Base-by-base conservation (phyloP, 257 asterid genomes). In the Salvia splendens region DNA sequence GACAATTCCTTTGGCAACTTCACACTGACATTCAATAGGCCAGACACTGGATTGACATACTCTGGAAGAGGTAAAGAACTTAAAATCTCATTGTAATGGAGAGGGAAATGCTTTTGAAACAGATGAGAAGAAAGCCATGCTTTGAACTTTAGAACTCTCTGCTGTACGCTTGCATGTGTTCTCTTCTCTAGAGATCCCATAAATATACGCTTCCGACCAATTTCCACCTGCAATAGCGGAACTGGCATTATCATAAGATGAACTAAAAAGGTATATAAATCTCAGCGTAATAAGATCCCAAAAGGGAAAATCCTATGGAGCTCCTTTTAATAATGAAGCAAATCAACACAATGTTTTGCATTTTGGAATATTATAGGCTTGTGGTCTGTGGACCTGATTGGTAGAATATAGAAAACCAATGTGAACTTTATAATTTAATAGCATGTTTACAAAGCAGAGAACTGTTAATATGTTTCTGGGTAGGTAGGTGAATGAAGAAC, bases 11-110 rank as follows among this genome's bases (percentile, higher is more conserved):
- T 75, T 7, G 96, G 93, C 83, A 80, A 74, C 80, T 84, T 91
- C 74, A 79, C 70, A 57, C 93, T 85, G 77, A 94, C 77, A 79
- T 91, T 94, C 78, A 94, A 80, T 78, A 79, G 81, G 78, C 99
- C 98, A 61, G 87, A 86, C 43, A 78, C 67, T 40, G 97, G 96
- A 80, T 87, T 83, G 78, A 82, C 63, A 74, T 91, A 94, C 79
- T 91, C 96, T 67, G 87, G 88, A 67, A 94, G 91, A 12, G 99
- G 99, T 71, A 94, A 80, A 47, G 86, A 74, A 66, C 75, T 81
- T 77, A 87, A 69, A 73, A 89, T 74, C 81, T 87, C 95, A 53
- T 79, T 83, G 78, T 85, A 83, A 79, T 88, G 96, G 56, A 75
- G 72, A 7, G 96, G 97, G 69, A 91, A 94, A 71, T 88, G 89